These are phyloP conservation scores for Zea luxurians DNA, from an alignment of 176 grass and related monocot species.

Conservation along the genomic window DNA sequence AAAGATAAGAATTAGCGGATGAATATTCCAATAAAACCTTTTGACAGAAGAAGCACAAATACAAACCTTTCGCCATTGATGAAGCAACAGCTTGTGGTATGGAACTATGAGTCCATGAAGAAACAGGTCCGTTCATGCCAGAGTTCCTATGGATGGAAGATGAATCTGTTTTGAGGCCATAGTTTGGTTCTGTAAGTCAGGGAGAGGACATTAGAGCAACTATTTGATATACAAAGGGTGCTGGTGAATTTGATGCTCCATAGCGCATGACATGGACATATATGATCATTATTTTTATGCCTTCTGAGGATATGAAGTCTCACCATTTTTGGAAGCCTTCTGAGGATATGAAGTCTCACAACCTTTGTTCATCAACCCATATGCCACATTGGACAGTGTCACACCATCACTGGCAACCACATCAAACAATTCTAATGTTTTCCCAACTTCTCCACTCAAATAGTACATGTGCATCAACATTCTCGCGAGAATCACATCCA, in stretches of 20 bases:
- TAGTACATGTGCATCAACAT: too few relatives aligned
- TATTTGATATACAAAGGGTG: constrained; percentile 37
- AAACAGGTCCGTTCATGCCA: constrained; percentile 45
- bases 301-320: constrained; percentile 20
- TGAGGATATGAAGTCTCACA: constrained; percentile 99
- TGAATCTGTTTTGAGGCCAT: constrained; percentile 47
- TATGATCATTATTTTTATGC: background rate
- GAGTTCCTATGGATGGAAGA: constrained; percentile 57
- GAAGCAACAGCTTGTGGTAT: constrained; percentile 52
- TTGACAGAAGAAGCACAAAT: constrained; percentile 22
- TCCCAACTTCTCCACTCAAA: too few relatives aligned
- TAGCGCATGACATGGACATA: background rate
- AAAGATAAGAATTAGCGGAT: constrained; percentile 41
- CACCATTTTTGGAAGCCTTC: constrained; percentile 95
- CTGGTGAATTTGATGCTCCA: constrained; percentile 17
- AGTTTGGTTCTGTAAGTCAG: constrained; percentile 65
- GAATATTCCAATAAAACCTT: constrained; percentile 22
- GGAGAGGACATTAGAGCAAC: constrained; percentile 35
- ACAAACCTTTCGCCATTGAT: constrained; percentile 62
- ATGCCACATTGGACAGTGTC: too few relatives aligned
- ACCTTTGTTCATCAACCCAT: too few relatives aligned
- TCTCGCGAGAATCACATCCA: too few relatives aligned
- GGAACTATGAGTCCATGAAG: constrained; percentile 64
- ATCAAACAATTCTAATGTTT: too few relatives aligned
- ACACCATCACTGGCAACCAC: too few relatives aligned